phyloP scores from a whole-genome alignment of 2,329 filamentous ascomycete genomes.

The Sarocladium oryzae region DNA sequence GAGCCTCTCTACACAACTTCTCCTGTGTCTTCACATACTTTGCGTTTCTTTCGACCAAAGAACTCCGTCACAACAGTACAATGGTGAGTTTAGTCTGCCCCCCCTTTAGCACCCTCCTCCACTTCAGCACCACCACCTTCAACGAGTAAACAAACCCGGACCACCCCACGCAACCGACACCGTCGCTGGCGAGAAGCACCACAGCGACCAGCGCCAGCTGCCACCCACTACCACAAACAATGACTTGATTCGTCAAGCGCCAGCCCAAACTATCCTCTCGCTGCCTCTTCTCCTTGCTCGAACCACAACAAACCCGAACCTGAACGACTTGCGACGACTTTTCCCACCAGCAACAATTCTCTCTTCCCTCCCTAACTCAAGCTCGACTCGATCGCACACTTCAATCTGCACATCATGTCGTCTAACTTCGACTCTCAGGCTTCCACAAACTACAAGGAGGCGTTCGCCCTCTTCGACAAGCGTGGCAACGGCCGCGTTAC shows the following conservation, averaged over 20 bases:
- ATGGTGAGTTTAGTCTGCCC: conserved; percentile 29
- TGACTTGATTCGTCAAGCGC: conserved; percentile 26
- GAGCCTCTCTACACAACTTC: background rate
- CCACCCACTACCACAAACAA: conserved; percentile 11
- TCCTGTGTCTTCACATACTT: background rate
- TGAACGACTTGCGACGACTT: conserved; percentile 5
- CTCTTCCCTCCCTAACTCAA: background rate
- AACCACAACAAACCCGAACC: background rate
- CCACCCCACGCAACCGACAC: background rate
- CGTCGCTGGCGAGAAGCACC: background rate
- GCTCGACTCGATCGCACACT: conserved; percentile 10
- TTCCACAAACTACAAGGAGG: conserved; percentile 99
- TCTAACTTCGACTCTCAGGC: conserved; percentile 55
- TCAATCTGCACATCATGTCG: conserved; percentile 29
- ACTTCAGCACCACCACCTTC: conserved; percentile 19
- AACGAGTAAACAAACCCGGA: conserved; percentile 24
- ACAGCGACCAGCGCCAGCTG: background rate
- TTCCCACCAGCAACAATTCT: background rate
- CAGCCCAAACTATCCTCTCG: conserved; percentile 2
- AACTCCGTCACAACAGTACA: conserved; percentile 14
- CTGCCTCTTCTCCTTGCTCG: background rate
- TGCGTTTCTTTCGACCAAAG: background rate
- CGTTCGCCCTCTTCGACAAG: conserved; percentile 99
- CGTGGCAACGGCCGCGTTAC: conserved; percentile 90
- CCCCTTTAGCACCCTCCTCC: conserved; percentile 18